Conservation (phyloP, 2,329 filamentous ascomycete species). For the Ramichloridium luteum region DNA sequence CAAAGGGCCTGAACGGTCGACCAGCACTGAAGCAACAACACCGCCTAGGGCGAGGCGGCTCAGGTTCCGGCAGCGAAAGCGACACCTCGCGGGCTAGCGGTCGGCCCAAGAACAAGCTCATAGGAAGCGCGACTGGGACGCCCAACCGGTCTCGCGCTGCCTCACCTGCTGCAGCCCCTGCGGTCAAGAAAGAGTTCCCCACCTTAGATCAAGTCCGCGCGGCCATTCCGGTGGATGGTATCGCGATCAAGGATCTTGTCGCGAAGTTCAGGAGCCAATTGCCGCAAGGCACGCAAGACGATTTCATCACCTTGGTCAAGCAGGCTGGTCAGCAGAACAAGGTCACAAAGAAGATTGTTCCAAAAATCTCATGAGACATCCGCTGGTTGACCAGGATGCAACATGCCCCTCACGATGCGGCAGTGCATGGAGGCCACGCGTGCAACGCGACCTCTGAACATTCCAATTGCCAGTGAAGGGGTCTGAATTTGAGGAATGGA, state of each 20-base stretch:
- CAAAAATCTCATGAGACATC: too few species aligned
- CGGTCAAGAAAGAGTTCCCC: constrained; percentile 22
- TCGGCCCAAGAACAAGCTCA: constrained; percentile 40
- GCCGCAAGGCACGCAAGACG: constrained; percentile 2
- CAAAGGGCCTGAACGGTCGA: constrained; percentile 27
- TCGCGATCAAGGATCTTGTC: constrained; percentile 31
- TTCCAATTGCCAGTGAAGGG: too few species aligned
- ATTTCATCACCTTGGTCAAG: constrained; percentile 36
- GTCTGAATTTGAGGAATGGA: too few species aligned
- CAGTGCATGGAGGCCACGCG: too few species aligned
- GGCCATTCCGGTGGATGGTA: constrained; percentile 33
- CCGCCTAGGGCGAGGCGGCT: constrained; percentile 19
- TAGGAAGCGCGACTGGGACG: constrained; percentile 25
- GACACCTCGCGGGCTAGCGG: constrained; percentile 54
- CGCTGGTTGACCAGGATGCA: too few species aligned
- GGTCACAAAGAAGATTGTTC: constrained; percentile 16
- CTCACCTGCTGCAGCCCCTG: constrained; percentile 15
- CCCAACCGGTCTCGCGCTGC: constrained; percentile 23
- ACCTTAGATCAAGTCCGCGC: constrained; percentile 34
- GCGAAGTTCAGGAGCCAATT: constrained; percentile 26
- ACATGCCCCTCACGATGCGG: too few species aligned
- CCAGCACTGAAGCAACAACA: constrained; percentile 2
- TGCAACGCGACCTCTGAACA: too few species aligned
- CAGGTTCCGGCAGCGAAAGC: constrained; percentile 57
- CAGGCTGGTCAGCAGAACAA: constrained; percentile 19